Percentiles rank a stretch among this genome's conserved stretches.
phyloP scores from a whole-genome alignment of 2,329 filamentous ascomycete genomes.

The Arthroderma sp. region DNA sequence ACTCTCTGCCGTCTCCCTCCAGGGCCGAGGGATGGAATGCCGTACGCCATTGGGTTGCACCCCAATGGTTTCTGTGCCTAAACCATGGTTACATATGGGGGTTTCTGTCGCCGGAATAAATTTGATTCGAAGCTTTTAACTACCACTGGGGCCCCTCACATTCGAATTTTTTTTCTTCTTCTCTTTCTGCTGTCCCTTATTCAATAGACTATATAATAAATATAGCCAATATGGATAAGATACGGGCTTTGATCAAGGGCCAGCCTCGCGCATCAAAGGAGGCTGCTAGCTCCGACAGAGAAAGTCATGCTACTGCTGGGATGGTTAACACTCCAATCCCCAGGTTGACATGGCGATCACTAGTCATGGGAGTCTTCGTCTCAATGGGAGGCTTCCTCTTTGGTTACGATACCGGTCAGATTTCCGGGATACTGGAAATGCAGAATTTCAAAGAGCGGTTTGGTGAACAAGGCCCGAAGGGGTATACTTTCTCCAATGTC shows the following conservation, averaged over 20 bases:
- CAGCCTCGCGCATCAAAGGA: background rate
- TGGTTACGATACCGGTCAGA: constrained; percentile 33
- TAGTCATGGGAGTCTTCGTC: constrained; percentile 35
- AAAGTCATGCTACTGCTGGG: constrained; percentile 7
- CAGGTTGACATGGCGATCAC: constrained; percentile 33
- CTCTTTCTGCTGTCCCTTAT: background rate
- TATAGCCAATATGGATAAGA: background rate
- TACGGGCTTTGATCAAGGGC: background rate
- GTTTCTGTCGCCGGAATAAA: background rate
- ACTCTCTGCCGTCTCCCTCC: background rate
- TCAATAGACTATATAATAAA: background rate
- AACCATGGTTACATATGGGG: constrained; percentile 1
- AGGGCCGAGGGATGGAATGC: background rate
- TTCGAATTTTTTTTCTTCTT: background rate
- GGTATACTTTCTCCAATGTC: constrained; percentile 34
- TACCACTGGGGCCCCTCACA: background rate
- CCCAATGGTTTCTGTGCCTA: background rate
- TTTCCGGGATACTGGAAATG: constrained; percentile 38
- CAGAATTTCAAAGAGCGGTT: constrained; percentile 35
- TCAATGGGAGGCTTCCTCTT: constrained; percentile 40
- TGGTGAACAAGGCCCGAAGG: constrained; percentile 23
- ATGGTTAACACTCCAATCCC: constrained; percentile 33
- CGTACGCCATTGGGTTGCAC: background rate
- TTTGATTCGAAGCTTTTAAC: background rate
- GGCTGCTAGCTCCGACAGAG: constrained; percentile 7